Base-by-base conservation (phyloP, 805 yeast genomes). In the Hanseniaspora guilliermondii region DNA sequence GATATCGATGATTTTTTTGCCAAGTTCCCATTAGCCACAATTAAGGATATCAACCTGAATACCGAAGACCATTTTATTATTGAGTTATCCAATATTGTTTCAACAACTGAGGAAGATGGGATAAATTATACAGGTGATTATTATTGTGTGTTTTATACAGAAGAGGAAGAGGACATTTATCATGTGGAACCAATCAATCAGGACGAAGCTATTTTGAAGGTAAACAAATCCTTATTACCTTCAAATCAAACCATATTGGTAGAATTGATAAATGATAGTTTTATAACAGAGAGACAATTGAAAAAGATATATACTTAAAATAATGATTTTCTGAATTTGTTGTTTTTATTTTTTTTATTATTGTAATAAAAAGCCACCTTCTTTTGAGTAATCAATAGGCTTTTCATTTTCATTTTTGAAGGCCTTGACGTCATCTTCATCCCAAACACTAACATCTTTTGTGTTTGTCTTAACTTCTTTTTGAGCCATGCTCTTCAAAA, bases 401-500 rank as follows among this genome's bases (percentile, higher is more conserved):
- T 19, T 45, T 44, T 52, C 55, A 11, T 52, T 27, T 37, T 52
- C 41, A 14, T 11, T 30, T 44, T 52, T 40, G 38, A 42, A 52
- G 9, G 39, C 38, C 12, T 24, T 30, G 9, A 52, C 55, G 27
- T 52, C 55, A 3, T 52, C 4, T 37, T 52, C 55, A 44, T 52
- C 55, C 55, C 55, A 52, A 52, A 52, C 49, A 52, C 55, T 52
- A 9, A 39, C 21, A 30, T 52, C 55, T 37, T 52, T 52, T 22
- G 55, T 37, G n/a, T 47, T 44, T 6, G 46, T 45, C 25, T 53
- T 45, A 11, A 53, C 40, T 93, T 52, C 55, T 14, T 52, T 52
- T 67, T 93, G 99, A 0, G 98, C 97, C 78, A 89, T 79, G 1
- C 88, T 83, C 61, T 97, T 74, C 65, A 93, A 73, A 64, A 93